A percentile compares a stretch with the other conserved stretches of the same genome.
Evolutionary conservation across 768 basidiomycete species (phyloP).

Genomic region (Tricholoma sp.): DNA sequence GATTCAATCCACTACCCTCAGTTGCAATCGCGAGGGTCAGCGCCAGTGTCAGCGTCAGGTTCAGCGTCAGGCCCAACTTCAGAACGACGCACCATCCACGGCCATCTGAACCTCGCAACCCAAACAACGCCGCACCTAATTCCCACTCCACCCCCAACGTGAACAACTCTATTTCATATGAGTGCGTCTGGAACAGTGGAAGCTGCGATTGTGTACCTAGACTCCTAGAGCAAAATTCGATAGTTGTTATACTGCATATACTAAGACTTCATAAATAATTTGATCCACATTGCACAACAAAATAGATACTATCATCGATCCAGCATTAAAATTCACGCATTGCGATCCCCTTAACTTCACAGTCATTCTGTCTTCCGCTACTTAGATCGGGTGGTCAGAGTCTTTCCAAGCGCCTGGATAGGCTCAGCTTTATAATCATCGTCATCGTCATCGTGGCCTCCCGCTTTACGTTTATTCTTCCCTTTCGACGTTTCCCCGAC

Average conservation of each 20-base stretch:
- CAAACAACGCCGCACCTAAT: no score
- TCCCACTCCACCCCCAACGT: conserved; percentile 37
- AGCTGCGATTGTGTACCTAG: conserved; percentile 67
- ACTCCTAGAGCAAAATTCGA: conserved; percentile 63
- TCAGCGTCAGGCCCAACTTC: no score
- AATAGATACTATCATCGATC: no score
- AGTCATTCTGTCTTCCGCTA: conserved; percentile 17
- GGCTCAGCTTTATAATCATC: conserved; percentile 47
- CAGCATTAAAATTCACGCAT: no score
- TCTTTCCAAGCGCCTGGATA: conserved; percentile 31
- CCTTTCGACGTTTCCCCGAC: conserved; percentile 12
- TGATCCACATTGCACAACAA: background rate
- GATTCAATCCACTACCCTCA: no score
- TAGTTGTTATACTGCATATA: conserved; percentile 23
- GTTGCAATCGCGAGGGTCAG: no score
- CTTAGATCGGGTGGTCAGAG: conserved; percentile 36
- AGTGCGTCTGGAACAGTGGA: conserved; percentile 55
- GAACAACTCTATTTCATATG: conserved; percentile 80
- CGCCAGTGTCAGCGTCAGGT: no score
- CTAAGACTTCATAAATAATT: background rate
- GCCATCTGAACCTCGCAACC: no score
- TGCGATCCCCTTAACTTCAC: no score
- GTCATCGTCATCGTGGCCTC: conserved; percentile 28
- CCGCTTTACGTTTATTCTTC: conserved; percentile 27
- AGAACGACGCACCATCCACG: no score